These are phyloP conservation scores for Capsella bursapastoris DNA, from an alignment of 345 rosid species.

Conservation along the genomic window DNA sequence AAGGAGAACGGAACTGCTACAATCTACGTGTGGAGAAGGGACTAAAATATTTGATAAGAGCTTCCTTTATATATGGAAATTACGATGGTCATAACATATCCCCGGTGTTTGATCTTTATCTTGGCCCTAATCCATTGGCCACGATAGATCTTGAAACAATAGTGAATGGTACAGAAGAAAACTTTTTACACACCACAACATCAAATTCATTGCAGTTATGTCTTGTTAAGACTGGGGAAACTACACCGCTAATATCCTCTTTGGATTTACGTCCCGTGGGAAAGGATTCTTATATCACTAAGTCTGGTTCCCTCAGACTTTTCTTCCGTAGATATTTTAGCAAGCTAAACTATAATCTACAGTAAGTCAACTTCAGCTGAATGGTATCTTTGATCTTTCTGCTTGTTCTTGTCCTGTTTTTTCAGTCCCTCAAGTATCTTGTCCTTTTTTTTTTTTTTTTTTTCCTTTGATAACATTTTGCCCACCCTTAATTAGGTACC, in stretches of 20 bases:
- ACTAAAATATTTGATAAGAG: constrained; percentile 31
- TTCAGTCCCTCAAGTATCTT: too few species aligned
- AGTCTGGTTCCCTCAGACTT: constrained; percentile 35
- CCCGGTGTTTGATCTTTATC: constrained; percentile 46
- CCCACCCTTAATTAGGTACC: too few species aligned
- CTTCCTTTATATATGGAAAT: constrained; percentile 45
- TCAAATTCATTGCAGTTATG: constrained; percentile 50
- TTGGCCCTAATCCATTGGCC: constrained; percentile 52
- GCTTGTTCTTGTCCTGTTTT: neutral
- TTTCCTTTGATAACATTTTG: too few species aligned
- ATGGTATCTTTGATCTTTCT: neutral
- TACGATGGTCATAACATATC: constrained; percentile 38
- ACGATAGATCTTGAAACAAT: constrained; percentile 8
- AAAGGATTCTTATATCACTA: neutral
- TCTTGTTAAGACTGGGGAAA: constrained; percentile 44
- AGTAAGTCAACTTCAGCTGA: constrained; percentile 19
- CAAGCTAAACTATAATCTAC: neutral
- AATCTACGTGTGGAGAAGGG: constrained; percentile 34
- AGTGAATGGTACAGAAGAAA: neutral
- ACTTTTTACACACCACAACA: constrained; percentile 46
- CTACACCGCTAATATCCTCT: constrained; percentile 50
- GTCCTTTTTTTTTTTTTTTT: too few species aligned
- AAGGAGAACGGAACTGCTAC: constrained; percentile 54
- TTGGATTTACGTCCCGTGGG: constrained; percentile 49
- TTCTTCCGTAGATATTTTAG: neutral